Evolutionary conservation across 2,329 filamentous ascomycete genomes (phyloP), one percentile per base, ranked within the genome.

Genomic region (Rutstroemia sydowiana): DNA sequence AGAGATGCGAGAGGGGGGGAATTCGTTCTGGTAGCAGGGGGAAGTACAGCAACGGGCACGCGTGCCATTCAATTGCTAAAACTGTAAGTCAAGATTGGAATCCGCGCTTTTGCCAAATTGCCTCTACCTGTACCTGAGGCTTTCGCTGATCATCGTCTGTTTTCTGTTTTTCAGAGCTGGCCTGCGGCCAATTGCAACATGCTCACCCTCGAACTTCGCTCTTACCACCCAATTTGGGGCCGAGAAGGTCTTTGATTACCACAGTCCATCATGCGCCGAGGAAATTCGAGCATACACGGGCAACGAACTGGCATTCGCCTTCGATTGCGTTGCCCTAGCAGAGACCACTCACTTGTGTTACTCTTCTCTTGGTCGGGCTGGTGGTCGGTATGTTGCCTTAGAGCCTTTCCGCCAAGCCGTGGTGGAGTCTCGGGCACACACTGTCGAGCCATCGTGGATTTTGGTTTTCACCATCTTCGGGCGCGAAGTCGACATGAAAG

Each of bases 191-290:
- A 57, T 72, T 39, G 57, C 66, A 9, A 69, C 68, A 4, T 69
- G 68, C 53, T 71, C 69, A 1, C 64, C 67, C 6, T 45, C 49
- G 6, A 70, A 68, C 56, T 69, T 67, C 46, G 63, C 65, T 8
- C 61, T 75, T 1, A 69, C 69, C 18, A 59, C 63, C 40, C 49
- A 44, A 1, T 70, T 61, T 18, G 73, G 74, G 8, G 73, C 73
- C 0, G 68, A 67, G 4, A 55, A 59, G 10, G 66, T 59, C 1
- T 75, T 74, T 53, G 71, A 76, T 61, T 75, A 71, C 55, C 51
- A 55, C 31, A 54, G 48, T 3, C 54, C 65, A 0, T 60, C 54
- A 3, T 70, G 66, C 53, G 66, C 54, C 11, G 55, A 53, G 1
- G 64, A 69, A 5, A 71, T 75, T 48, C 57, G 61, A 0, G 51